phyloP scores from a whole-genome alignment of 129 eudicot genomes.

The Helichrysum umbraculigerum region DNA sequence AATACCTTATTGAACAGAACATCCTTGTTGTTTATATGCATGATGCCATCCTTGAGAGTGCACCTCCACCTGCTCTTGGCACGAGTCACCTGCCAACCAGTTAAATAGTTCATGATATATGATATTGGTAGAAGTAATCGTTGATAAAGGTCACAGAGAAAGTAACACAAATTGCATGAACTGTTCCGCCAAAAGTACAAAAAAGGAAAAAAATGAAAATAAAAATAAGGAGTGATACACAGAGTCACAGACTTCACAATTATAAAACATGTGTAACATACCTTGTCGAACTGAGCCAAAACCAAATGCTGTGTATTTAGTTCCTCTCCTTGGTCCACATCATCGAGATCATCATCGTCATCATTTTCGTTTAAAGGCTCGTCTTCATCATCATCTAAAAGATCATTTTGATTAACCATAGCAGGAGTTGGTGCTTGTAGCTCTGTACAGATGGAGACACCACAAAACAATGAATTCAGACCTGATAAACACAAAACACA shows the following conservation, averaged over 20 bases:
- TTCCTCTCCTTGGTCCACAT: slow-evolving; percentile 92
- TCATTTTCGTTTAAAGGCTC: slow-evolving; percentile 91
- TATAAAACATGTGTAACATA: slow-evolving; percentile 12
- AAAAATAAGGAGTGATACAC: background rate
- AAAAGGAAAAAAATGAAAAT: background rate
- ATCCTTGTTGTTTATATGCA: slow-evolving; percentile 88
- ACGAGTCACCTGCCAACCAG: slow-evolving; percentile 73
- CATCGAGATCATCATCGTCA: slow-evolving; percentile 90
- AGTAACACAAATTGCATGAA: background rate
- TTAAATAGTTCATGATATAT: slow-evolving; percentile 11
- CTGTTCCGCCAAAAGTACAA: background rate
- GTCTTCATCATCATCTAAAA: slow-evolving; percentile 73
- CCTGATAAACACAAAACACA: background rate
- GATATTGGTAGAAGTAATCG: background rate
- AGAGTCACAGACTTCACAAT: background rate
- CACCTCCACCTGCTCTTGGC: slow-evolving; percentile 99
- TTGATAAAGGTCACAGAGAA: background rate
- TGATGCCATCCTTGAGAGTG: slow-evolving; percentile 95
- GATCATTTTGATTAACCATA: slow-evolving; percentile 57
- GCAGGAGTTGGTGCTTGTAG: slow-evolving; percentile 92
- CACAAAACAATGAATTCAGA: slow-evolving; percentile 30
- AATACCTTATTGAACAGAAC: slow-evolving; percentile 89
- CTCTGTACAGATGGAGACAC: slow-evolving; percentile 42
- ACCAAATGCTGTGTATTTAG: slow-evolving; percentile 87
- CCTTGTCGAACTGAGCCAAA: slow-evolving; percentile 99